Conservation (phyloP, 2,329 filamentous ascomycete species). For the Beauveria medogensis region DNA sequence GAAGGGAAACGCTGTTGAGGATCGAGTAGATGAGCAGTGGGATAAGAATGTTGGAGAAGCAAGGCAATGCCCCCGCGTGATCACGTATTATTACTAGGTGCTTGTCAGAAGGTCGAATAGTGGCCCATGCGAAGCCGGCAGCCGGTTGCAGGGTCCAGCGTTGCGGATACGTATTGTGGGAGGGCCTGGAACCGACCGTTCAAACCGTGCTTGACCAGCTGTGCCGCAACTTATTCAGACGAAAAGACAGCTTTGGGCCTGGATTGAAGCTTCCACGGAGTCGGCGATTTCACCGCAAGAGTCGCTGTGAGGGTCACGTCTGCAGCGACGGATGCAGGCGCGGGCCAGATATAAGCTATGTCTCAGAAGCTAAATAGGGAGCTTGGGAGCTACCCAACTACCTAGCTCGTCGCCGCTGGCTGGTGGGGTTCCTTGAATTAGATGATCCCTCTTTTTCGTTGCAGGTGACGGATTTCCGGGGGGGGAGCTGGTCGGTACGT, state of each 20-base stretch:
- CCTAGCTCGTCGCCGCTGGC: not conserved
- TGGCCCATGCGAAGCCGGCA: not conserved
- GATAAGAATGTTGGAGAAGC: not conserved
- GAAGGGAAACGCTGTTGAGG: not conserved
- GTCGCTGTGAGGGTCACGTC: not conserved
- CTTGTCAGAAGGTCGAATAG: not conserved
- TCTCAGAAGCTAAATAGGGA: slow-evolving; percentile 2
- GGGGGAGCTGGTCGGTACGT: not conserved
- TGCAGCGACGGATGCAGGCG: slow-evolving; percentile 4
- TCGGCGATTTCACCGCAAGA: not conserved
- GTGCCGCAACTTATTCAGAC: not conserved
- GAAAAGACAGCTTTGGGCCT: not conserved
- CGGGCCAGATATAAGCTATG: slow-evolving; percentile 2
- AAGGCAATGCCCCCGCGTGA: not conserved
- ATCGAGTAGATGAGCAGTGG: not conserved
- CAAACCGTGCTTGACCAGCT: not conserved
- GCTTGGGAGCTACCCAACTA: no score
- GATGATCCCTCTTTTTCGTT: not conserved
- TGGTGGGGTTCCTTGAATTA: not conserved
- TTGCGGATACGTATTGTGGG: not conserved
- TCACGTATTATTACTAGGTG: not conserved
- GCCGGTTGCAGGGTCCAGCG: not conserved
- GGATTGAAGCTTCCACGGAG: not conserved
- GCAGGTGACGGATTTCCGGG: not conserved
- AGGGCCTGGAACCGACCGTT: not conserved